Evolutionary conservation across 345 rosid species (phyloP), one percentile per base, ranked within the genome.

Genomic region (Salix caprea): DNA sequence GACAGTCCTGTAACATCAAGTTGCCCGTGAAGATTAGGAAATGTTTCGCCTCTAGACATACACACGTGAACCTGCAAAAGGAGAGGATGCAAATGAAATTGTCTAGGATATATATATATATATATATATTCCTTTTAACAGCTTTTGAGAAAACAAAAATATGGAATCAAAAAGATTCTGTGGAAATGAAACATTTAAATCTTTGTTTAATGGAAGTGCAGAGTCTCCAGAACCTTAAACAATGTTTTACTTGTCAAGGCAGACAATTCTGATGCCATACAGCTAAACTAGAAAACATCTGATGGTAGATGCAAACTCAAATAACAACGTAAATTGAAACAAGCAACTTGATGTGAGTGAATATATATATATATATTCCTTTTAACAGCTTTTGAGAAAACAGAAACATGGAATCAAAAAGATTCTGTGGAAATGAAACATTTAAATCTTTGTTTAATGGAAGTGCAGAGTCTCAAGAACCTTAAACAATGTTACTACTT

Each of bases 11-110:
- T 89, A 76, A 90, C 93, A 52, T 93, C 94, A 79, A 95, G 92
- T 76, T 93, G 96, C 74, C 99, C 99, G 82, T 91, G 94, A 78
- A 95, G 86, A 79, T 90, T 93, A 26, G 99, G 99, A 87, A 93
- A 95, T 58, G 92, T 84, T 81, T 95, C 97, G 71, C 94, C 97
- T 74, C 90, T 87, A 71, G 97, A 93, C 97, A 93, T 90, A 89
- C 99, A 93, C 80, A 95, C 60, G 79, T 91, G 97, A 74, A 95
- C 89, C 97, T 95, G 90, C 70, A 79, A 84, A 76, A 46, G 76
- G 61, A 76, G 74, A 75, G 12, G 4, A 58, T 62, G 58, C 65
- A 66, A 62, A 39, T 70, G 24, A 72, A 26, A 71, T 70, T 64
- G n/a, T 30, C 56, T 64, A 8, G 3, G 4, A 32, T 32, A 32